Conservation (phyloP, 352 stramenopile genomes). For the Phytophthora pini region DNA sequence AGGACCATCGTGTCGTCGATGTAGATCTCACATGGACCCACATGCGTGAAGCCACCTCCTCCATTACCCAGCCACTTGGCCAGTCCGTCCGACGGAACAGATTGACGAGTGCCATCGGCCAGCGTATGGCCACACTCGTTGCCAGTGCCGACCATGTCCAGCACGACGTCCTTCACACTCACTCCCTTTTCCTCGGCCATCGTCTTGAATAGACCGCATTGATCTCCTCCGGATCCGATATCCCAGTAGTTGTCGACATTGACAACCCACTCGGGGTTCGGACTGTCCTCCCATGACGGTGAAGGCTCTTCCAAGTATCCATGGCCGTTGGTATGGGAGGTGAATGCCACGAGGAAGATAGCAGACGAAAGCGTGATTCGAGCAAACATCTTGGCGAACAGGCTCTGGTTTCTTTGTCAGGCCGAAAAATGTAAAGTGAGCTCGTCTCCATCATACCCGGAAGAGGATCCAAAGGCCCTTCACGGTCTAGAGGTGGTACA, state of each 20-base stretch:
- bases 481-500: no score
- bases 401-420: neutral
- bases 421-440: conserved; percentile 13
- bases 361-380: conserved; percentile 8
- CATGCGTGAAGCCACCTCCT: conserved; percentile 39
- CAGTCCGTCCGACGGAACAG: conserved; percentile 33
- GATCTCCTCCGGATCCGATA: conserved; percentile 25
- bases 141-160: conserved; percentile 25
- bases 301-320: conserved; percentile 28
- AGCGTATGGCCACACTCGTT: conserved; percentile 36
- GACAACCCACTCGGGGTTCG: conserved; percentile 7
- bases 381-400: conserved; percentile 10
- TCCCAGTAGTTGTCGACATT: conserved; percentile 35
- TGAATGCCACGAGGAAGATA: conserved; percentile 1
- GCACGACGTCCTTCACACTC: conserved; percentile 35
- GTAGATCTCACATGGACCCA: conserved; percentile 51
- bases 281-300: conserved; percentile 13
- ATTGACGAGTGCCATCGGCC: conserved; percentile 20
- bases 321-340: conserved; percentile 11
- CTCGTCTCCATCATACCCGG: neutral
- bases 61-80: conserved; percentile 35
- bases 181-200: conserved; percentile 27
- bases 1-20: conserved; percentile 46
- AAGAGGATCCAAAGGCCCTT: neutral
- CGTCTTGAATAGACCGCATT: conserved; percentile 28